Percentiles rank a stretch among this genome's conserved stretches.
These are phyloP conservation scores for Akebia trifoliata DNA, from an alignment of 164 flowering plant genomes.

Conservation along the genomic window DNA sequence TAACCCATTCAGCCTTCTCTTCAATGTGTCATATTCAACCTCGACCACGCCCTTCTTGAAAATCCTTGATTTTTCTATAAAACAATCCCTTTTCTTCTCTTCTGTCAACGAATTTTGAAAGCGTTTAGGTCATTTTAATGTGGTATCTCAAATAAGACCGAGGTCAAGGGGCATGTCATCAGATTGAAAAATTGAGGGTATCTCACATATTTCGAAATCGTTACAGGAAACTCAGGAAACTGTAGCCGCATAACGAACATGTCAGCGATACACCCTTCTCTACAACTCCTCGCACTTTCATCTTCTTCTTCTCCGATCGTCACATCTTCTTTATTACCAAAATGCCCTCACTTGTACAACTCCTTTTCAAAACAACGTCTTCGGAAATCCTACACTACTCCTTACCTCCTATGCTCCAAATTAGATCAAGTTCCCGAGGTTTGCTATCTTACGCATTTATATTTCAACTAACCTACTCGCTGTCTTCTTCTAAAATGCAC, in stretches of 20 bases:
- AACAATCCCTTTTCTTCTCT: no score
- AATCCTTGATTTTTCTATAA: no score
- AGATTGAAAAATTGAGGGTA: no score
- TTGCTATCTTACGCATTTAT: background rate
- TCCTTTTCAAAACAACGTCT: conserved; percentile 4
- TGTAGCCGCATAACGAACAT: background rate
- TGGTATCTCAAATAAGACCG: no score
- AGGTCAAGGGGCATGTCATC: no score
- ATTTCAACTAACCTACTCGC: background rate
- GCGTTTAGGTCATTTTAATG: no score
- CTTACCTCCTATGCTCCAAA: conserved; percentile 33
- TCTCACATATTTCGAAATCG: no score
- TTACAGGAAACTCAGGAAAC: no score
- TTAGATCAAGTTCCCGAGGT: conserved; percentile 33
- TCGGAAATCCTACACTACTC: conserved; percentile 20
- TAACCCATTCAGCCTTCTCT: no score
- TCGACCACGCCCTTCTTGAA: no score
- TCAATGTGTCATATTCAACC: no score
- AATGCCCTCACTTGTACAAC: conserved; percentile 14
- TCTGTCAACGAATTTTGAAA: no score
- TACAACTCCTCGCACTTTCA: conserved; percentile 32
- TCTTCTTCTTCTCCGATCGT: conserved; percentile 16
- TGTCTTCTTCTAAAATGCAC: background rate
- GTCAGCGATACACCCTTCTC: conserved; percentile 39
- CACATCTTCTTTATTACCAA: conserved; percentile 20